Evolutionary conservation across 1,139 yeast species (phyloP), one percentile per base, ranked within the genome.

Genomic region (Yamadazyma triangularis): DNA sequence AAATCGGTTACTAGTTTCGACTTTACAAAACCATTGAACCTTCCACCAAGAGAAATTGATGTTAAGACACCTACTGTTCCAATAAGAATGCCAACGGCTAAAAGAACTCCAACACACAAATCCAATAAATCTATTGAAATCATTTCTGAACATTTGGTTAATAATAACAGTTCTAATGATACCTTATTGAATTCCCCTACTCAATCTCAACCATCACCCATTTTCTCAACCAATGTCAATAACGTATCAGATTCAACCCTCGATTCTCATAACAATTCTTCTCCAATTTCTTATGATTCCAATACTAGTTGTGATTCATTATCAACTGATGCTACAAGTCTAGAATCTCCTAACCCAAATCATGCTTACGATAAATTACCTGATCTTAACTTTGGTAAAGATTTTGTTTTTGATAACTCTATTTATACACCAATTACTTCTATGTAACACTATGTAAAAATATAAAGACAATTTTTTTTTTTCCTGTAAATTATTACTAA

Each of bases 21-120:
- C 15, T 22, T 29, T 11, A 39, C 40, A 10, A 36, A 50, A 37
- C 66, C 67, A 15, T 51, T 61, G 28, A 15, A 38, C 3, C 44
- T 58, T 13, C 35, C 51, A n/a, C n/a, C n/a, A n/a, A n/a, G n/a
- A n/a, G n/a, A n/a, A n/a, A n/a, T n/a, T n/a, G n/a, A n/a, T n/a
- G n/a, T n/a, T n/a, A n/a, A n/a, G n/a, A n/a, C n/a, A n/a, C n/a
- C n/a, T n/a, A n/a, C n/a, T n/a, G n/a, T n/a, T n/a, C n/a, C n/a
- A n/a, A n/a, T n/a, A n/a, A 22, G 29, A 23, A 26, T 27, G 10
- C 27, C 24, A 3, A 24, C 30, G 22, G 23, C 8, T 14, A 18
- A 19, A 8, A 21, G 24, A 13, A 7, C 15, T 13, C 31, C 15
- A 20, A 27, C 25, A 16, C 19, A 9, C 10, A 15, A 23, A 15